These are phyloP conservation scores for Candida insectalens DNA, from an alignment of 805 yeast species.

Conservation along the genomic window DNA sequence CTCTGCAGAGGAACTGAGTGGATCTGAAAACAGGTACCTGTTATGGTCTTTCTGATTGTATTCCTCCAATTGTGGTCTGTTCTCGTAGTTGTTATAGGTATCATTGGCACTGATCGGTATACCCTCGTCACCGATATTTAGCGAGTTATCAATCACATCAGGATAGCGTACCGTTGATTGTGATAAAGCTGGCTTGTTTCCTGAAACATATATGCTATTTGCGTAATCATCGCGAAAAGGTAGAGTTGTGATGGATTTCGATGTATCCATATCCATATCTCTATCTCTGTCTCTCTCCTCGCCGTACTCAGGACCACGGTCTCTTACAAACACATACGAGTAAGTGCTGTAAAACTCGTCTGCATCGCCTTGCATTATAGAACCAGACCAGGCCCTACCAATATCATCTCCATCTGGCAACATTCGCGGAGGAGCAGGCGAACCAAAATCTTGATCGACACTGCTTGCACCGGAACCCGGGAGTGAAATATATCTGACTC, in stretches of 20 bases:
- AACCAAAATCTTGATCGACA: no score
- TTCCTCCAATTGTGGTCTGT: slow-evolving; percentile 12
- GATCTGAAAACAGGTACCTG: slow-evolving; percentile 10
- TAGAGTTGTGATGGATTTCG: no score
- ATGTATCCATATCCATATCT: background rate
- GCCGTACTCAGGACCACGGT: background rate
- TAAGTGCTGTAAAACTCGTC: background rate
- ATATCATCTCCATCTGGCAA: background rate
- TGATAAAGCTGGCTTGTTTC: no score
- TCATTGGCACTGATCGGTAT: slow-evolving; percentile 24
- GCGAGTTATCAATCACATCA: slow-evolving; percentile 4
- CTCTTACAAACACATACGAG: background rate
- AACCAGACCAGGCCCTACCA: background rate
- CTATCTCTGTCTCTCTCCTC: background rate
- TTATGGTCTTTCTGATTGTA: slow-evolving; percentile 3
- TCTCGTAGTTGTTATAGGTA: slow-evolving; percentile 26
- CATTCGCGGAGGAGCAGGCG: no score
- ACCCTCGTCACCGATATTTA: slow-evolving; percentile 1
- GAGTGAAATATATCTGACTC: no score
- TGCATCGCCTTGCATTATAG: background rate
- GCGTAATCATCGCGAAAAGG: slow-evolving; percentile 1
- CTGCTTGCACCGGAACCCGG: no score
- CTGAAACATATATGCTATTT: background rate
- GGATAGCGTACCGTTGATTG: no score
- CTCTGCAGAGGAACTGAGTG: slow-evolving; percentile 15